Evolutionary conservation across 805 yeast species (phyloP), one percentile per base, ranked within the genome.

Genomic region (Metschnikowia aberdeeniae): DNA sequence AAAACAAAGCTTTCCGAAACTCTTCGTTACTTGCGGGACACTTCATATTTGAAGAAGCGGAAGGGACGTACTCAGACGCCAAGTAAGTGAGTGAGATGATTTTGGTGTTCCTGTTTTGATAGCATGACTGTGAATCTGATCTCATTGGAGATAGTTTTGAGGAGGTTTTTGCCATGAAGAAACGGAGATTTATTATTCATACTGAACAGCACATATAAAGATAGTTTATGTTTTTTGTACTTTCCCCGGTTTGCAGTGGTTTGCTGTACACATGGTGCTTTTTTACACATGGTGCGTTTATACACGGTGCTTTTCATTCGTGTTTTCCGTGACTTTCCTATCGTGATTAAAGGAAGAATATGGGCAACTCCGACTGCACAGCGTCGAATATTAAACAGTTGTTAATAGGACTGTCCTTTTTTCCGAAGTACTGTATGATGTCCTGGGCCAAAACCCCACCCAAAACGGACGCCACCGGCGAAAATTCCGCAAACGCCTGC

Each of bases 401-500:
- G 60, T 89, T 90, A 32, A 90, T 72, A 3, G 97, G 96, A 34
- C 81, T 73, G 55, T 87, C 89, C 53, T 82, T 80, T 53, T 78
- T 78, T 35, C 93, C 84, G 42, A 92, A 64, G 44, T 76, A 80
- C 66, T 93, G 93, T 37, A 93, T 85, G 11, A 89, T 84, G 61
- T 90, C 97, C 64, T 93, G 99, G 2, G 95, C 86, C 20, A 92
- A 64, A 1, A 88, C 76, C 1, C 98, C 99, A 5, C 98, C 99
- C 6, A 92, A 54, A 1, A 93, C 78, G 0, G 98, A 95, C 4
- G 93, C 81, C 0, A 83, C 82, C 1, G 97, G 96, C 9, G 89
- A 76, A 53, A 86, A 78, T 58, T 89, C 95, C 2, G 88, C 64
- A 50, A 57, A 69, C 6, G 73, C 74, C 57, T 84, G 88, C 17